Conservation (phyloP, 108 stramenopile species). For the Nitzschia sp. region DNA sequence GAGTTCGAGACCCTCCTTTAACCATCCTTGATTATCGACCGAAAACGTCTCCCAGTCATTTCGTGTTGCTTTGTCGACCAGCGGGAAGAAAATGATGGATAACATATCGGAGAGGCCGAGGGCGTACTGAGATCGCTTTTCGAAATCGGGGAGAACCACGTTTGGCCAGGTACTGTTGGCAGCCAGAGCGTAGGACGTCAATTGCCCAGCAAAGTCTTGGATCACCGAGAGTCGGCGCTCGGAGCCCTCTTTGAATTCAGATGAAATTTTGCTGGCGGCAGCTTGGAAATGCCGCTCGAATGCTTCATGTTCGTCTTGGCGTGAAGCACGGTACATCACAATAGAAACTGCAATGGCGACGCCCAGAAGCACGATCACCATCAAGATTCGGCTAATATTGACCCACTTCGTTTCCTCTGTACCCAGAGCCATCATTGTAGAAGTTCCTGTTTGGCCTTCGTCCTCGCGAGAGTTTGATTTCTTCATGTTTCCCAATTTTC, state of each 20-base stretch:
- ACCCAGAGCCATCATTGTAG: background rate
- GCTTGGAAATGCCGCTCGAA: slow-evolving; percentile 1
- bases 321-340: background rate
- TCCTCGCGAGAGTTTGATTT: too few species aligned
- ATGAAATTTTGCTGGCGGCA: background rate
- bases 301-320: background rate
- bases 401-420: slow-evolving; percentile 4
- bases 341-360: slow-evolving; percentile 13
- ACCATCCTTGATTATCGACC: slow-evolving; percentile 12
- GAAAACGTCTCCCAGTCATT: slow-evolving; percentile 13
- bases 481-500: too few species aligned
- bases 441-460: too few species aligned
- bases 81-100: slow-evolving; percentile 8
- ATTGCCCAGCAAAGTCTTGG: background rate
- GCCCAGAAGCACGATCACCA: background rate
- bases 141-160: slow-evolving; percentile 16
- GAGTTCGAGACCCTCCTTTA: slow-evolving; percentile 2
- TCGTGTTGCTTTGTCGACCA: background rate
- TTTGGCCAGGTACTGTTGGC: slow-evolving; percentile 18
- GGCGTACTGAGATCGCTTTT: background rate
- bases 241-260: background rate
- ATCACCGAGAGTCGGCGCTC: background rate
- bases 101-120: background rate
- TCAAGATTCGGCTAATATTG: background rate
- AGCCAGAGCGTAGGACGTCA: slow-evolving; percentile 1